Base-by-base conservation (phyloP, 306 rosid species). In the Carpinus fangiana region DNA sequence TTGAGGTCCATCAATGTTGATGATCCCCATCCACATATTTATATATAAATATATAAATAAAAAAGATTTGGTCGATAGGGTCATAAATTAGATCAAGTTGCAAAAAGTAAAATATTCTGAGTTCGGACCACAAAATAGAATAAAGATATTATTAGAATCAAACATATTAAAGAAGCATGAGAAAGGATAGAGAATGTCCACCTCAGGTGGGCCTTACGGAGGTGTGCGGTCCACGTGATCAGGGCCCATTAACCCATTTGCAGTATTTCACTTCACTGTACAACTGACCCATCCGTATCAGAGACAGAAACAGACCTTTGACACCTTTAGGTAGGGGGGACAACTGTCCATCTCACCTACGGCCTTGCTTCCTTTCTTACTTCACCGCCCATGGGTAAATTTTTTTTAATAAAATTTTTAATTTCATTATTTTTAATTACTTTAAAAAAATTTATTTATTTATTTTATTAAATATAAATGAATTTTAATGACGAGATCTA, bases 141-240 rank as follows among this genome's bases (percentile, higher is more conserved):
- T 26, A 60, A 31, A 31, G 73, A 64, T 62, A 13, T 71, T 80
- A 48, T 53, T 10, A 23, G 73, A 54, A 70, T 36, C 65, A 18
- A 5, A 57, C 36, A 16, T n/a, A 36, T 21, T 17, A 41, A 57
- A 11, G 14, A 38, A n/a, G 36, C 51, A 18, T 0, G 50, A 9
- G 43, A 2, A 26, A 18, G 21, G 81, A 53, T 18, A 34, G 75
- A 56, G 79, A 76, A 83, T 76, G 71, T 50, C 79, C 46, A 36
- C 53, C 51, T 85, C 73, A 73, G 51, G 51, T 55, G 81, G 79
- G 72, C 70, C 64, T 67, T 7, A 70, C 8, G 68, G 55, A 2
- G 12, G 74, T 28, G 54, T 43, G 73, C 73, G 71, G 57, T 80
- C 80, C 89, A 79, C 79, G 88, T 86, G 82, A 82, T 12, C 53